Base-by-base conservation (phyloP, 2,329 filamentous ascomycete genomes). In the Fusarium setosum region DNA sequence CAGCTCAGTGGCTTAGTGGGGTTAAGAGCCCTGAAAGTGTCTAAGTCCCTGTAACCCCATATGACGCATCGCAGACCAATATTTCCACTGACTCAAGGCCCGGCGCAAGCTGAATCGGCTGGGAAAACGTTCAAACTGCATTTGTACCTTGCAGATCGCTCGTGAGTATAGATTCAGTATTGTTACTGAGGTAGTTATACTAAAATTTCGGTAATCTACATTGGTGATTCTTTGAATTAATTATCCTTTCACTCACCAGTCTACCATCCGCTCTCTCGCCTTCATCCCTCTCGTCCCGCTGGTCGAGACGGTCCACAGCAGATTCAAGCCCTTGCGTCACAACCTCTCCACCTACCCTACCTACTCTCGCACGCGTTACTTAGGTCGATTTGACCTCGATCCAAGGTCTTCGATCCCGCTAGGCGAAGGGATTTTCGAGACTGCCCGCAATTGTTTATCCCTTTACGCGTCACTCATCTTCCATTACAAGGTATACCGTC, bases 261-360 rank as follows among this genome's bases (percentile, higher is more conserved):
- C n/a, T n/a, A n/a, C n/a, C n/a, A n/a, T n/a, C n/a, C n/a, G n/a
- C n/a, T n/a, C 35, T n/a, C 17, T 7, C 38, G 17, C 10, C 21
- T 35, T 15, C 12, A 7, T 37, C 40, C 44, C 50, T n/a, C 23
- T 64, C 37, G 23, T 38, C 41, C 44, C 31, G 37, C 35, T 29
- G 26, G 34, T 63, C 31, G 35, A 45, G 18, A 35, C 44, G 51
- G 45, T 68, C 65, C 65, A 67, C 65, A 59, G 41, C 56, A n/a
- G n/a, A n/a, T n/a, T 45, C 58, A 45, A 63, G 54, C 50, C 61
- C 51, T 65, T 68, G 65, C 65, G 65, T 68, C 65, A 66, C 61
- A 66, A 38, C 61, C 52, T 48, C 64, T 62, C 64, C 64, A 68
- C 64, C 59, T 29, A 23, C 38, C 38, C 49, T 56, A 20, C 47